Base-by-base conservation (phyloP, 805 yeast species). In the Monosporozyma aerobia region DNA sequence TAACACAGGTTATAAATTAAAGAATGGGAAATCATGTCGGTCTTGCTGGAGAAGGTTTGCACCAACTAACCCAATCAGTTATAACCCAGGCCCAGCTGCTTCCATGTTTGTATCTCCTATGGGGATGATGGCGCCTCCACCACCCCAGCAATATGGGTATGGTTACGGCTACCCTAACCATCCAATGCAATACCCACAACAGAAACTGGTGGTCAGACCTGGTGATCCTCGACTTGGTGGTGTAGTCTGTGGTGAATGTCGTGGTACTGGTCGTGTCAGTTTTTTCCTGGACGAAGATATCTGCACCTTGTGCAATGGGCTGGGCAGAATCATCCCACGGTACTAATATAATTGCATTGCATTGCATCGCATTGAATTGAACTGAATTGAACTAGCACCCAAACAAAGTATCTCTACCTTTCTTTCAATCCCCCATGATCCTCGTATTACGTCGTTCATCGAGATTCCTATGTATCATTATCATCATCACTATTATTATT, bases 161-260 rank as follows among this genome's bases (percentile, higher is more conserved):
- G 37, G 37, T n/a, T 19, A 32, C n/a, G 47, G 37, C 16, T 27
- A 35, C 16, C 16, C 39, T 7, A 56, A 60, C 5, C 70, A 71
- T 1, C 63, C 65, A 5, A 68, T 65, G 1, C 53, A 48, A 30
- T 47, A 48, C 39, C 59, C 47, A 19, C 45, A 54, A 40, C 44
- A 57, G 37, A 67, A 65, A 5, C 49, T 76, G 19, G 68, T 78
- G 14, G 84, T 86, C 1, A 63, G 61, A 22, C 94, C 95, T 0
- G 95, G 95, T 2, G 95, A 87, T 60, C 92, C 94, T 1, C 60
- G 82, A 33, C 64, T 78, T 56, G 95, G 96, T 0, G 95, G 96
- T 0, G 65, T 74, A 0, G 57, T 83, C 2, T 88, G 96, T 69
- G 88, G 87, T 0, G 71, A 80, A 49, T 88, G 95, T 60, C 62